Conservation (phyloP, 768 basidiomycete species). For the Kwoniella shandongensis region DNA sequence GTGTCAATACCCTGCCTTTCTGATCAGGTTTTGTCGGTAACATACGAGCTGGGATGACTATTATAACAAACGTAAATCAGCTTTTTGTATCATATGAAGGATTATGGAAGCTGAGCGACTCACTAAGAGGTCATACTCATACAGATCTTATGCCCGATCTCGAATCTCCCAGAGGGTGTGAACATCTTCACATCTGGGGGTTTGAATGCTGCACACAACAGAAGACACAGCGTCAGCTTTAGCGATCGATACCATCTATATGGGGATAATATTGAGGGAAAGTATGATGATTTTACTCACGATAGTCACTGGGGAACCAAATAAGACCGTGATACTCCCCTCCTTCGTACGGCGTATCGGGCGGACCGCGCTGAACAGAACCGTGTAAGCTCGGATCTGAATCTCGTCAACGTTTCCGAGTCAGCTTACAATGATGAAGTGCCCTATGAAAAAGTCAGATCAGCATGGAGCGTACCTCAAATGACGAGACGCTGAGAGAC, state of each 20-base stretch:
- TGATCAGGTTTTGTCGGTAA: too few species aligned
- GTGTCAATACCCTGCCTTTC: too few species aligned
- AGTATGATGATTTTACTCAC: slow-evolving; percentile 32
- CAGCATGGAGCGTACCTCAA: too few species aligned
- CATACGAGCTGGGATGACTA: slow-evolving; percentile 49
- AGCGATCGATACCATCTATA: neutral
- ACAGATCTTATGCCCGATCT: slow-evolving; percentile 70
- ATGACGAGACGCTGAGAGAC: too few species aligned
- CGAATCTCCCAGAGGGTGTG: slow-evolving; percentile 54
- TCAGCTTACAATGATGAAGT: slow-evolving; percentile 79
- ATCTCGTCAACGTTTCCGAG: neutral
- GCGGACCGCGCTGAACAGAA: slow-evolving; percentile 75
- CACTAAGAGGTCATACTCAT: slow-evolving; percentile 74
- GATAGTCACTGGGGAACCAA: slow-evolving; percentile 89
- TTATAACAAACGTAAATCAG: slow-evolving; percentile 2
- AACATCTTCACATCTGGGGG: slow-evolving; percentile 92
- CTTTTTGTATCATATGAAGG: neutral
- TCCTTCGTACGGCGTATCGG: slow-evolving; percentile 83
- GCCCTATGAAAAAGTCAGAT: slow-evolving; percentile 73
- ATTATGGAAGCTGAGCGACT: slow-evolving; percentile 17
- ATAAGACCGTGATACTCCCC: slow-evolving; percentile 95
- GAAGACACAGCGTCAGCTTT: neutral
- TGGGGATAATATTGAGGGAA: neutral
- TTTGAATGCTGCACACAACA: slow-evolving; percentile 68
- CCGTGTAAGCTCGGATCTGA: neutral